Percentiles rank a stretch among this genome's conserved stretches.
Conservation (phyloP, 2,329 filamentous ascomycete species). For the Calonectria fujianensis region DNA sequence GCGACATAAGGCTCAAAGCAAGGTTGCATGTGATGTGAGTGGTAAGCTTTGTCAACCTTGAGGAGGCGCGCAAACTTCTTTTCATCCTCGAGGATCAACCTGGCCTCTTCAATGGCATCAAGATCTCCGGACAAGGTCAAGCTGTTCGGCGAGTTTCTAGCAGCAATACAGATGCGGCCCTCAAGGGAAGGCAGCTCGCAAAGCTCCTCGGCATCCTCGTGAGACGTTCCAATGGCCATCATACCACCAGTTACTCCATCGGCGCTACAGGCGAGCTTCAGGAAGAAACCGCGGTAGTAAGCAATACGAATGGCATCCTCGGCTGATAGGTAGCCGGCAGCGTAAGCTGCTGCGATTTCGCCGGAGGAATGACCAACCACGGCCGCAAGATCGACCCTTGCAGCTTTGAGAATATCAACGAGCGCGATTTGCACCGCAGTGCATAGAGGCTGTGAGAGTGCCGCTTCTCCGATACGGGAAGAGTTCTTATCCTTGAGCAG, state of each 20-base stretch:
- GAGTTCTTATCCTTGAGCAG: conserved; percentile 4
- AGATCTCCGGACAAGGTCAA: conserved; percentile 57
- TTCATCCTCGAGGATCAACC: conserved; percentile 33
- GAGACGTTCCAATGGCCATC: conserved; percentile 52
- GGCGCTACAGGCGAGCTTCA: conserved; percentile 5
- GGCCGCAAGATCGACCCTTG: conserved; percentile 58
- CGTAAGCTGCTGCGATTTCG: conserved; percentile 71
- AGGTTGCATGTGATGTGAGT: conserved; percentile 68
- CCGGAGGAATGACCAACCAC: conserved; percentile 70
- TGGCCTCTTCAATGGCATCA: conserved; percentile 28
- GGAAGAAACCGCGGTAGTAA: conserved; percentile 39
- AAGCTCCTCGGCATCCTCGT: conserved; percentile 42
- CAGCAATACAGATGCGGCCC: conserved; percentile 53
- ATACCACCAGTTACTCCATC: conserved; percentile 28
- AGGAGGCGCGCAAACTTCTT: conserved; percentile 56
- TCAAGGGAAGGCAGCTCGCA: conserved; percentile 33
- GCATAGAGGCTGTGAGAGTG: conserved; percentile 57
- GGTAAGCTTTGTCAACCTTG: conserved; percentile 67
- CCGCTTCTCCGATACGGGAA: conserved; percentile 46
- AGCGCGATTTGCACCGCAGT: conserved; percentile 56
- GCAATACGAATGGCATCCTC: conserved; percentile 53
- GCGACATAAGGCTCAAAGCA: conserved; percentile 43
- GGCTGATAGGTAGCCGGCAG: conserved; percentile 63
- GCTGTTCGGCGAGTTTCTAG: conserved; percentile 49
- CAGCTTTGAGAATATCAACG: conserved; percentile 53